Evolutionary conservation across 148 eudicot genomes (phyloP), one percentile per base, ranked within the genome.

Genomic region (Chenopodium suecicum): DNA sequence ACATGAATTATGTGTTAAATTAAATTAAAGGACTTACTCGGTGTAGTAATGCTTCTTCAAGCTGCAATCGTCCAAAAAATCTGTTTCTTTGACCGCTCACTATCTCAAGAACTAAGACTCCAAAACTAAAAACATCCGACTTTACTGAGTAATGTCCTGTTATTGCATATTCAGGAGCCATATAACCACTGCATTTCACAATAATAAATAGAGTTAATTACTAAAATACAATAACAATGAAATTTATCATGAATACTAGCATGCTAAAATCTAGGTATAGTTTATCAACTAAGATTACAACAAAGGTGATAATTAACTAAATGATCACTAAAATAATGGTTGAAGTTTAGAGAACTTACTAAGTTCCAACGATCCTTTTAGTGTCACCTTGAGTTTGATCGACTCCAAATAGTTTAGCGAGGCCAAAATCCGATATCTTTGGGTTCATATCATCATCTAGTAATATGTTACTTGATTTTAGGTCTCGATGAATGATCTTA

Each of bases 351-450:
- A 65, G 17, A 48, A 19, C 82, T 83, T 82, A 88, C 88, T 76
- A 77, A 22, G 86, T 83, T 7, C 78, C 83, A 7, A 46, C 78
- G 48, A 81, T 75, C 29, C 79, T 81, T 41, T 48, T 64, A n/a
- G 75, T 82, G 34, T 82, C 77, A 2, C 77, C 84, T 29, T 77
- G 77, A 19, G 81, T 86, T 80, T 84, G 77, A 63, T 80, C 87
- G 7, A 66, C 78, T 1, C 71, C 81, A 66, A 84, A 88, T n/a
- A 86, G 78, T 32, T 78, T 86, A 29, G 89, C 90, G 20, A 84
- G 32, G 14, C 90, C 91, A 76, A 88, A 88, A 79, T 86, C 91
- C 22, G 89, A 71, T 29, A 86, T 83, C 62, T 88, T 88, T 22
- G 89, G 80, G 22, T 83, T 83, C 83, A 86, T 80, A 4, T 27